Base-by-base conservation (phyloP, 1,284 basidiomycete genomes). In the Irpex rosettiformis region DNA sequence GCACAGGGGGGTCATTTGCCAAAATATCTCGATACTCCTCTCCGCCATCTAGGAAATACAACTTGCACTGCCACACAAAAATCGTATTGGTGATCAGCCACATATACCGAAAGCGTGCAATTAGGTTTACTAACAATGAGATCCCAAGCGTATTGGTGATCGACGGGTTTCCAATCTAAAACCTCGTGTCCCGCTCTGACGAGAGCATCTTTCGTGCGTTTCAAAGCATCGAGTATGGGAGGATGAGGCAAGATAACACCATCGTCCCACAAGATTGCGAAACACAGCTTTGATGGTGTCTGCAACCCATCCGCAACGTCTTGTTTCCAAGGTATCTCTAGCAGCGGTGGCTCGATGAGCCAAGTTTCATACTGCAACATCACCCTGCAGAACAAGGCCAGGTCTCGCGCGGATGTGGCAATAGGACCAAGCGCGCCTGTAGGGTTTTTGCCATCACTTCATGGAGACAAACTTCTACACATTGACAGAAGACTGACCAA, bases 231-330 rank as follows among this genome's bases (percentile, higher is more conserved):
- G 3, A 67, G 63, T 56, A 85, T 77, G 0, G 85, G 83, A 27
- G 84, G 81, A 57, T 82, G 79, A 8, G 85, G 84, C 28, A 69
- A 69, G 18, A 82, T 81, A 25, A 81, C 74, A 4, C 81, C 82
- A 62, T 86, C 82, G 61, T 85, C 78, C 71, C 74, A 76, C 58
- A 85, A 69, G 58, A 87, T 69, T 22, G 78, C 82, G 65, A 86
- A 77, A 33, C 74, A 77, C 42, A 87, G 70, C 61, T 72, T 76
- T 57, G 72, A 62, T 3, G 80, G 77, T 29, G 81, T 62, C 16
- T 69, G 77, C 42, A 68, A 52, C 2, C 77, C 79, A 22, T 74
- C 70, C 4, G 65, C 72, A 54, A 76, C 63, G 45, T 70, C 69
- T 64, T 68, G 73, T 63, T 72, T 76, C 84, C 84, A 86, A 8